These are phyloP conservation scores for Pyrrhoderma lamaoense DNA, from an alignment of 1,284 basidiomycete species.

Conservation along the genomic window DNA sequence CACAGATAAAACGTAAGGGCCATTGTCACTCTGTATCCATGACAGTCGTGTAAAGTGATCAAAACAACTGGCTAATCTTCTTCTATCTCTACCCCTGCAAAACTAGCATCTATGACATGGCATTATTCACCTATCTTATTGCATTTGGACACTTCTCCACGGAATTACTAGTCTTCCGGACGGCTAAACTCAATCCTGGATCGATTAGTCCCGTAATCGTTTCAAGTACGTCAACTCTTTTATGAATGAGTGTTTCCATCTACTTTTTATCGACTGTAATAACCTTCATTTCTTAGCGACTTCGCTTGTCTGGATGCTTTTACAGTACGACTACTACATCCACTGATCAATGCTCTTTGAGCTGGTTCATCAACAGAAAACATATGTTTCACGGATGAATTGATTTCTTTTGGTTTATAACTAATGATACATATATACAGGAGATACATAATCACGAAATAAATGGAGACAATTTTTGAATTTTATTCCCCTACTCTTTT, in stretches of 20 bases:
- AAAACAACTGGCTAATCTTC: constrained; percentile 9
- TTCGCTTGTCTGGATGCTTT: constrained; percentile 77
- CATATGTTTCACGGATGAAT: too few relatives aligned
- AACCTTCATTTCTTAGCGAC: constrained; percentile 24
- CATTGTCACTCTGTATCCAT: neutral
- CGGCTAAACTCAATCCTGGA: constrained; percentile 58
- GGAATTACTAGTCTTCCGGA: constrained; percentile 80
- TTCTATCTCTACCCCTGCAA: neutral
- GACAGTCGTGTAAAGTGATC: too few relatives aligned
- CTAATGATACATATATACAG: too few relatives aligned
- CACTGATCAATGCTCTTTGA: too few relatives aligned
- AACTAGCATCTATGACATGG: constrained; percentile 82
- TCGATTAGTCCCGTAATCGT: constrained; percentile 60
- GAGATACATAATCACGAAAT: too few relatives aligned
- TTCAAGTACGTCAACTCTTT: neutral
- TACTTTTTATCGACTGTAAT: neutral
- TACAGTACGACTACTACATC: constrained; percentile 67
- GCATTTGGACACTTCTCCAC: constrained; percentile 86
- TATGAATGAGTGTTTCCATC: neutral
- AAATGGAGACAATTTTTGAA: too few relatives aligned
- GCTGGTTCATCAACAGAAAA: too few relatives aligned
- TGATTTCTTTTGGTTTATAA: too few relatives aligned
- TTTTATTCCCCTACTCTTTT: too few relatives aligned
- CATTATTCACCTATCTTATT: constrained; percentile 81
- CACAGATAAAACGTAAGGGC: constrained; percentile 63